Evolutionary conservation across 495 filamentous ascomycete genomes (phyloP).

Genomic region (Staphylotrichum longicolle): DNA sequence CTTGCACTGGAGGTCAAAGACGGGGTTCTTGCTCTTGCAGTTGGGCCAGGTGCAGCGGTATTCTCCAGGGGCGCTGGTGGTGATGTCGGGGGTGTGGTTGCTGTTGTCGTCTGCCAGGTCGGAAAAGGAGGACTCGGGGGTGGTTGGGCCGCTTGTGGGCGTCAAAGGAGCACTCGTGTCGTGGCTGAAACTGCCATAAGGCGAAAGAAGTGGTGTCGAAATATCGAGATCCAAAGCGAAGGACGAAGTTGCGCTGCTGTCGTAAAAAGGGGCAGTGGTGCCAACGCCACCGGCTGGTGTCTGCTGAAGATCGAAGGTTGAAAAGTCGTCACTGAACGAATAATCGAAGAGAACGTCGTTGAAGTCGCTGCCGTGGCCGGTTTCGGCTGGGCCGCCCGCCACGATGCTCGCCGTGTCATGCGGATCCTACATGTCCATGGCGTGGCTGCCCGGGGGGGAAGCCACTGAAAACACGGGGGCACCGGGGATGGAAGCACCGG

Average conservation of each 20-base stretch:
- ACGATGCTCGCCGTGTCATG: background rate
- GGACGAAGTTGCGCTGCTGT: background rate
- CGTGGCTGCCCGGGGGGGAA: slow-evolving; percentile 5
- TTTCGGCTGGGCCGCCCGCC: background rate
- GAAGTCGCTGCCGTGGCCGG: background rate
- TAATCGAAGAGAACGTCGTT: background rate
- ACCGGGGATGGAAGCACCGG: background rate
- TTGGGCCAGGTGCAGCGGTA: background rate
- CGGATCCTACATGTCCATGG: slow-evolving; percentile 1
- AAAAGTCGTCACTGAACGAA: background rate
- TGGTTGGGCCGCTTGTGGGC: background rate
- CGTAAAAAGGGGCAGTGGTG: background rate
- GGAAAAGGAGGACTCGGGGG: background rate
- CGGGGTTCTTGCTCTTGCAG: slow-evolving; percentile 3
- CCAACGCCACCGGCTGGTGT: background rate
- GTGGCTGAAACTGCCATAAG: too few species aligned
- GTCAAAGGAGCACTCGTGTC: background rate
- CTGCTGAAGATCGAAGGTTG: background rate
- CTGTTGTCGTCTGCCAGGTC: background rate
- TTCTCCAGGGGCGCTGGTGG: background rate
- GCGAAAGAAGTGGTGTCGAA: background rate
- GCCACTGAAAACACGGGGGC: slow-evolving; percentile 4
- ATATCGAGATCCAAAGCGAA: background rate
- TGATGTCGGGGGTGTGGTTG: background rate
- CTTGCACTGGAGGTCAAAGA: background rate